Evolutionary conservation across 495 filamentous ascomycete genomes (phyloP).

Genomic region (Trichoderma orchidacearum): DNA sequence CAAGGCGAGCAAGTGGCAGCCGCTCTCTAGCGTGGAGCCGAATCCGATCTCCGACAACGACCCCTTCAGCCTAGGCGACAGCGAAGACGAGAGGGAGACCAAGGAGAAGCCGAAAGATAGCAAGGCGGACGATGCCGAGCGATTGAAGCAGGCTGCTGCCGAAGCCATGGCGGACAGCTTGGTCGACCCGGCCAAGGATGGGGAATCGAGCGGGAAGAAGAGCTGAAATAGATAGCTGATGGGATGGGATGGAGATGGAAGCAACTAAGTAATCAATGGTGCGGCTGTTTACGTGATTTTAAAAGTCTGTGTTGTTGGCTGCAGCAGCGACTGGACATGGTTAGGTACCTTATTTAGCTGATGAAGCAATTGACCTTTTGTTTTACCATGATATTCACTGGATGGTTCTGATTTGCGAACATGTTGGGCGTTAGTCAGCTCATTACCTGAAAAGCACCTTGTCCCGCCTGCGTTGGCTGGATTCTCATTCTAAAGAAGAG

Average conservation of each 20-base stretch:
- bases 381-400: no score
- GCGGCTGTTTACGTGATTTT: background rate
- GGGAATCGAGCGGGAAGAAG: conserved; percentile 10
- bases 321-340: background rate
- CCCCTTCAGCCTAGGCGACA: conserved; percentile 92
- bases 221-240: conserved; percentile 2
- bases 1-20: conserved; percentile 93
- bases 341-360: no score
- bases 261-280: background rate
- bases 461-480: no score
- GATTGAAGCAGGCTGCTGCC: conserved; percentile 55
- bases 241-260: background rate
- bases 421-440: no score
- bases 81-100: conserved; percentile 81
- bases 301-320: background rate
- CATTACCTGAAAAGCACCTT: no score
- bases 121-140: conserved; percentile 49
- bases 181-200: conserved; percentile 12
- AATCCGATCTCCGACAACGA: conserved; percentile 83
- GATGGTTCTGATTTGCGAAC: no score
- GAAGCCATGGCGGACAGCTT: conserved; percentile 47
- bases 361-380: no score
- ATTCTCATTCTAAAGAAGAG: no score
- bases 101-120: conserved; percentile 35
- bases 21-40: conserved; percentile 74